A percentile compares a stretch with the other conserved stretches of the same genome.
phyloP scores from a whole-genome alignment of 2,329 filamentous ascomycete species.

The Dichotomopilus funicola region DNA sequence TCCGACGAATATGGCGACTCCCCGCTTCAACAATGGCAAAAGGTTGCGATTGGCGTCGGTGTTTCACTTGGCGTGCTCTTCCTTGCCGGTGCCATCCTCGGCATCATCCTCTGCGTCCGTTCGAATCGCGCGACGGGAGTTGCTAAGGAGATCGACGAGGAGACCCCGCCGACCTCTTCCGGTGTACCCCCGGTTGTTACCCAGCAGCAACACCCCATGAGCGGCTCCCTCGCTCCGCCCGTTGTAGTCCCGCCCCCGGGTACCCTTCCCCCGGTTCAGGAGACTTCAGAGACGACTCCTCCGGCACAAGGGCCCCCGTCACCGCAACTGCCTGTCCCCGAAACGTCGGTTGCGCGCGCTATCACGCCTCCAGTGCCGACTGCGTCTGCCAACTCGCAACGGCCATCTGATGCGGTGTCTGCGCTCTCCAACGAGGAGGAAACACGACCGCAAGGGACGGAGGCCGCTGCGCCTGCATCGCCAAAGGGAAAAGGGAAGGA shows the following conservation, averaged over 20 bases:
- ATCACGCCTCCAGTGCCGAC: conserved; percentile 3
- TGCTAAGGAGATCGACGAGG: conserved; percentile 12
- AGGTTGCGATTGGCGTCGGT: conserved; percentile 19
- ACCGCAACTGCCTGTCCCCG: conserved; percentile 13
- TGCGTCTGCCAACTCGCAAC: conserved; percentile 1
- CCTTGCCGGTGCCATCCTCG: conserved; percentile 6
- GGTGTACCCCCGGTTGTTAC: neutral
- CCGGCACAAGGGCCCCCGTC: neutral
- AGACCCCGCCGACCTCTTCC: neutral
- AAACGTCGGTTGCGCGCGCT: neutral
- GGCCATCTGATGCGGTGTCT: conserved; percentile 10
- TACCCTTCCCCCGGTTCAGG: conserved; percentile 11
- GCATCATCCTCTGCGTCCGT: conserved; percentile 13
- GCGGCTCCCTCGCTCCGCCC: neutral
- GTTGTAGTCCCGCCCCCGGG: conserved; percentile 1
- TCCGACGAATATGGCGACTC: neutral
- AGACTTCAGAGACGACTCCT: conserved; percentile 1
- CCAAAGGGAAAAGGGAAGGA: conserved; percentile 13
- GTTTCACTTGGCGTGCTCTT: conserved; percentile 15
- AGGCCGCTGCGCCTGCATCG: neutral
- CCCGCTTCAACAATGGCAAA: conserved; percentile 5
- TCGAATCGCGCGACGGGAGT: neutral
- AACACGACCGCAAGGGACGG: neutral
- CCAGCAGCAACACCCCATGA: neutral
- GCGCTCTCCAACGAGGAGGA: conserved; percentile 6